Evolutionary conservation across 495 filamentous ascomycete genomes (phyloP), one percentile per base, ranked within the genome.

Genomic region (Aspergillus cavernicola): DNA sequence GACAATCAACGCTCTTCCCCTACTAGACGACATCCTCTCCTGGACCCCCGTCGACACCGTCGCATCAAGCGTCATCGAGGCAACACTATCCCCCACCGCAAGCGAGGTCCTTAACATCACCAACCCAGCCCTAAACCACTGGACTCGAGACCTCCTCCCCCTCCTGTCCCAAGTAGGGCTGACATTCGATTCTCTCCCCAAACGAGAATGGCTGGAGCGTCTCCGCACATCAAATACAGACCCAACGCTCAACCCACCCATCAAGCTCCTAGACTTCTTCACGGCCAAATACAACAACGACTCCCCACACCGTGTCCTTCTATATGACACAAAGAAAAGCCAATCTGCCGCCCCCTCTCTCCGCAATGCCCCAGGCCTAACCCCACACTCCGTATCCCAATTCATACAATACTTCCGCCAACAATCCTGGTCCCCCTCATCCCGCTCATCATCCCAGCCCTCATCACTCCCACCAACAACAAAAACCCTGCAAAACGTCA

Each of bases 1-100:
- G 12, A 61, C 77, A 0, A 72, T 78, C 11, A 69, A 71, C 0
- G 74, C 70, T 31, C 66, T 87, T 1, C 84, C 84, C 0, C 54
- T 70, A n/a, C 64, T 87, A 0, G 58, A 73, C 1, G 73, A 81
- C 33, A 59, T 72, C 22, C 60, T 82, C 15, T 70, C 66, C 31
- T 87, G 84, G 84, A 64, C 86, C 10, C 80, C 83, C 0, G 78
- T 85, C 1, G 81, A 86, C 60, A 48, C 77, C 6, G 79, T 83
- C 4, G 84, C 84, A 13, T 36, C 39, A 3, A 61, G 56, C n/a
- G 45, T 68, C 15, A 62, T 68, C n/a, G 65, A 68, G 2, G 50
- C 65, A n/a, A 65, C 55, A 6, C 39, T 65, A 1, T 50, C 58
- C 3, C 11, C 50, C 0, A 38, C 28, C 23, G 59, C 62, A 15